Base-by-base conservation (phyloP, 805 yeast genomes). In the Cyberlindnera subsufficiens region DNA sequence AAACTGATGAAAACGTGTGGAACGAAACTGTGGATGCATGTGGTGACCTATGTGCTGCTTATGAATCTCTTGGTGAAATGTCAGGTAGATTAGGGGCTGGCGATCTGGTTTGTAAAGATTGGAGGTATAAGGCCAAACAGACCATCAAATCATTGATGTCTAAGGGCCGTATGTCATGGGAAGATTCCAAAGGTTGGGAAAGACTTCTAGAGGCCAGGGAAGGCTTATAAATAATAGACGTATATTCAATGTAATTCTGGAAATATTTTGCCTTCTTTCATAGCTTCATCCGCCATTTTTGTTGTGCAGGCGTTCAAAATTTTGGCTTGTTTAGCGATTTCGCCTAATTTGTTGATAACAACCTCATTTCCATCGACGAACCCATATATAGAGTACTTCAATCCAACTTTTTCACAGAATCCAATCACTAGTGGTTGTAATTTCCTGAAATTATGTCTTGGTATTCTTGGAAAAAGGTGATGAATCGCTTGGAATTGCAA, bases 401-500 rank as follows among this genome's bases (percentile, higher is more conserved):
- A 69, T 0, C 95, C 96, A 7, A 85, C 83, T 19, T 77, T 77
- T 35, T 79, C 66, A 62, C 96, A 87, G 54, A 87, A 88, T 35
- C 78, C 77, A 41, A 83, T 69, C 32, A 88, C 93, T 37, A 66
- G 66, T 1, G 81, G 78, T 58, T 89, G 96, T 0, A 80, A 86
- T 25, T 70, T 68, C 47, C 96, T 71, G 56, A 89, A 75, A 58
- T 89, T 88, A 63, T 89, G 96, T 45, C 96, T 73, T 18, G 96
- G 96, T 54, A 88, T 61, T 45, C 96, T 69, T 25, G 96, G 96
- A 61, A 88, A 88, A 53, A 89, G 68, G 59, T 88, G 96, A 60
- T 88, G 96, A 40, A 88, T 78, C 0, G 90, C 93, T 60, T 88
- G 96, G 67, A 86, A 88, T 62, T 88, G 96, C 42, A 88, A 72